A percentile compares a stretch with the other conserved stretches of the same genome.
phyloP scores from a whole-genome alignment of 2,329 filamentous ascomycete species.

The Exophiala bonariae region DNA sequence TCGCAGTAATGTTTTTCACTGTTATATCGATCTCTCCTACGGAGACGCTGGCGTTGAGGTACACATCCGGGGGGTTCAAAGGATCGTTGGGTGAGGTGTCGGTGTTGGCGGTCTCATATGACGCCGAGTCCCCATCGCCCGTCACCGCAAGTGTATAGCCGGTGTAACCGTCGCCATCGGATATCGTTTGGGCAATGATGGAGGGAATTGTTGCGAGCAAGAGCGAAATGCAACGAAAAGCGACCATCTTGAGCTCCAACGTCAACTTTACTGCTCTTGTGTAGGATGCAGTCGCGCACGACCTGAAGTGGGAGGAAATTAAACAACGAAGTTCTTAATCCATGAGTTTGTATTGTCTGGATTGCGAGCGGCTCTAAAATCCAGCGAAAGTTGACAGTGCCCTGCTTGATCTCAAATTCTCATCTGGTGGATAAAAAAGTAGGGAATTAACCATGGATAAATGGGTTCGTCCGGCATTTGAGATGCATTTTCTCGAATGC shows the following conservation, averaged over 20 bases:
- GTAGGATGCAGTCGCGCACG: no score
- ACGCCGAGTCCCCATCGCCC: slow-evolving; percentile 51
- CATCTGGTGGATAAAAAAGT: no score
- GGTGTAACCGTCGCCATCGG: slow-evolving; percentile 48
- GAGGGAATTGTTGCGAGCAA: slow-evolving; percentile 1
- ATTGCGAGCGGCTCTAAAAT: no score
- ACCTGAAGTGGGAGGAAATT: no score
- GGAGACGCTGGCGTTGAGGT: slow-evolving; percentile 59
- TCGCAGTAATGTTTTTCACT: slow-evolving; percentile 61
- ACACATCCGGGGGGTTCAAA: slow-evolving; percentile 56
- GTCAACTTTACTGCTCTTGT: not conserved
- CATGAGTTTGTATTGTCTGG: no score
- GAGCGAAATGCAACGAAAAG: not conserved
- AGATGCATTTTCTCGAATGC: no score
- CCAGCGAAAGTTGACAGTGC: no score
- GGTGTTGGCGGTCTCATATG: slow-evolving; percentile 57
- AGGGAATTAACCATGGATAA: no score
- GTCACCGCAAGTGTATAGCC: slow-evolving; percentile 56
- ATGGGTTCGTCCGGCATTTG: no score
- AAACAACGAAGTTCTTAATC: no score
- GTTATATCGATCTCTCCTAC: slow-evolving; percentile 61
- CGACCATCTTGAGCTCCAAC: not conserved
- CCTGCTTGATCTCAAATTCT: no score
- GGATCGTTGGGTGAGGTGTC: slow-evolving; percentile 40
- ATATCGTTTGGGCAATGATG: slow-evolving; percentile 9